These are phyloP conservation scores for Solanum hybrid DNA, from an alignment of 305 asterid genomes.

Conservation along the genomic window DNA sequence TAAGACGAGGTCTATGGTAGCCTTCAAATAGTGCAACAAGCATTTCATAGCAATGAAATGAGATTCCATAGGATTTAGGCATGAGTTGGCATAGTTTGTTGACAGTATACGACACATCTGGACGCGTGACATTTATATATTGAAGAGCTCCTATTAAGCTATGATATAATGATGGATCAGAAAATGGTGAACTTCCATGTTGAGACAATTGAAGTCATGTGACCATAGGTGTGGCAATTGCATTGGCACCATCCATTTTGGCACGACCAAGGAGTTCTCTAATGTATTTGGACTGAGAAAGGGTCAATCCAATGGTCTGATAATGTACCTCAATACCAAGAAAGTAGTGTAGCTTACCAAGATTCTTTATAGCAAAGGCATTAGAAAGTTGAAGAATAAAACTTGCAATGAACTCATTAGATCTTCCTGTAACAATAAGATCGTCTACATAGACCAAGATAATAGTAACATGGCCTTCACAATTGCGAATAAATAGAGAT, in stretches of 20 bases:
- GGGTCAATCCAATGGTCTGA: background rate
- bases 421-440: background rate
- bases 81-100: background rate
- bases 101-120: background rate
- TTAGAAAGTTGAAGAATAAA: background rate
- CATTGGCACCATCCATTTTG: background rate
- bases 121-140: background rate
- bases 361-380: background rate
- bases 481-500: background rate
- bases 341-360: background rate
- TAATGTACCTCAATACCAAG: background rate
- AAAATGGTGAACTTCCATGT: background rate
- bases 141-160: background rate
- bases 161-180: too few relatives aligned
- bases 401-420: background rate
- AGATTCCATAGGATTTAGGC: background rate
- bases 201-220: background rate
- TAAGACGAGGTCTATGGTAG: background rate
- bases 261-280: background rate
- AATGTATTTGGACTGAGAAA: background rate
- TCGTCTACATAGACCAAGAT: background rate
- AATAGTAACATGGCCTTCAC: background rate
- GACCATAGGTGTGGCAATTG: background rate
- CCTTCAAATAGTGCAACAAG: background rate
- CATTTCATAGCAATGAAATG: background rate